Base-by-base conservation (phyloP, 2,329 filamentous ascomycete genomes). In the Ceratocystis albifundus region DNA sequence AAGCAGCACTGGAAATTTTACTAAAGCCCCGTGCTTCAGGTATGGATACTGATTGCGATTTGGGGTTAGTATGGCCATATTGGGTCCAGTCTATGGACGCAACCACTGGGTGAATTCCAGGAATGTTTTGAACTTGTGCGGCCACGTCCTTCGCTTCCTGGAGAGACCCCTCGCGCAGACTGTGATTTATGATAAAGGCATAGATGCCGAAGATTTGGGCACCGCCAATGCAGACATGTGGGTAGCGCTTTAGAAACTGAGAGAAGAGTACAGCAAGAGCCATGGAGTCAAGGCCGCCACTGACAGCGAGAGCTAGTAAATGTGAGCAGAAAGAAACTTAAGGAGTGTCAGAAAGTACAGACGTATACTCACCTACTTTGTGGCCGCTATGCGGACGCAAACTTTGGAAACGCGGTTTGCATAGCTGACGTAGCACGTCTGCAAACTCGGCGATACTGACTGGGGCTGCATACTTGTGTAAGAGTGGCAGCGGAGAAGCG, bases 201-300 rank as follows among this genome's bases (percentile, higher is more conserved):
- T 74, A 71, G 67, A 81, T 79, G 48, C 71, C 70, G 10, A 70
- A 69, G 46, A 78, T 71, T 15, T 78, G 76, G 68, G 80, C 78
- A 70, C 81, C 81, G 44, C 76, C 76, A 30, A 84, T 72, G 55
- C 70, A 75, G 69, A 78, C 71, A 30, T 70, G 67, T 1, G 71
- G 72, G 59, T 77, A 72, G 2, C 69, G 68, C 2, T 68, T 73
- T 46, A 75, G 75, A 45, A 82, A 71, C 59, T 78, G 75, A 62
- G 79, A 80, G 73, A 88, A 89, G 45, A 97, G 81, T 68, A 80
- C 85, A 66, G 91, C 90, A 68, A 99, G 79, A 32, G 93, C 93
- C 92, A 97, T 99, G n/a, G 93, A 97, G 75, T 99, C 94, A 48
- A 94, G 89, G 6, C 94, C 94, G 28, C 94, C 94, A 72, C 92